These are phyloP conservation scores for Spirogloea muscicola DNA, from an alignment of 139 green algal species.

Conservation along the genomic window DNA sequence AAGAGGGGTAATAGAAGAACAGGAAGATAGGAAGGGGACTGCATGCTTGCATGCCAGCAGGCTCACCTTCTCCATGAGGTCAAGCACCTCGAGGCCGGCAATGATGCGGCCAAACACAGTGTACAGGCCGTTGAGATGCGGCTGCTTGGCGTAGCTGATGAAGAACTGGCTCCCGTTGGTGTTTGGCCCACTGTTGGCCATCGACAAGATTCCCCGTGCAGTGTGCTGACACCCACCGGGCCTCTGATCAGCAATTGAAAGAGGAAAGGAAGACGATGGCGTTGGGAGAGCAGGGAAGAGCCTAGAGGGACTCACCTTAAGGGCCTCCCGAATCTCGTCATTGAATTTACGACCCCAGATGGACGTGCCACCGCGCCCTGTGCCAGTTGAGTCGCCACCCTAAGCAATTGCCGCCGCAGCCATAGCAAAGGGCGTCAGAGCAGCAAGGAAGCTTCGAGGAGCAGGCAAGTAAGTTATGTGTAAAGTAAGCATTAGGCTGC, in stretches of 20 bases:
- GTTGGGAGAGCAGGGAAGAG: no score
- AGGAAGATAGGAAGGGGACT: neutral
- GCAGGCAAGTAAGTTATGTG: neutral
- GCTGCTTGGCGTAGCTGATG: slow-evolving; percentile 90
- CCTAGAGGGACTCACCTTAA: slow-evolving; percentile 76
- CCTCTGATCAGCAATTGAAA: no score
- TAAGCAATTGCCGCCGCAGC: slow-evolving; percentile 71
- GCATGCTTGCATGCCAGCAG: no score
- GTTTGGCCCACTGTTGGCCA: slow-evolving; percentile 89
- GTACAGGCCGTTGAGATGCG: slow-evolving; percentile 85
- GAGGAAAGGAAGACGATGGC: no score
- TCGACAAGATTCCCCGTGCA: slow-evolving; percentile 84
- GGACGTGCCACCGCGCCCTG: slow-evolving; percentile 84
- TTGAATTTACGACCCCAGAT: slow-evolving; percentile 89
- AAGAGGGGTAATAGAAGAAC: neutral
- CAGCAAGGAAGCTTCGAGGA: neutral
- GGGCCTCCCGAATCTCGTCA: slow-evolving; percentile 82
- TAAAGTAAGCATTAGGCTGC: neutral
- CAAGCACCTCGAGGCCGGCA: slow-evolving; percentile 85
- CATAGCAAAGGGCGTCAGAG: slow-evolving; percentile 48
- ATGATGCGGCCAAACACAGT: slow-evolving; percentile 91
- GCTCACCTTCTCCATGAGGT: slow-evolving; percentile 88
- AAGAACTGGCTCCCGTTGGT: slow-evolving; percentile 88
- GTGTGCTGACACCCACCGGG: no score
- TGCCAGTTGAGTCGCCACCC: slow-evolving; percentile 68